Conservation (phyloP, 345 rosid species). For the Capsella bursapastoris region DNA sequence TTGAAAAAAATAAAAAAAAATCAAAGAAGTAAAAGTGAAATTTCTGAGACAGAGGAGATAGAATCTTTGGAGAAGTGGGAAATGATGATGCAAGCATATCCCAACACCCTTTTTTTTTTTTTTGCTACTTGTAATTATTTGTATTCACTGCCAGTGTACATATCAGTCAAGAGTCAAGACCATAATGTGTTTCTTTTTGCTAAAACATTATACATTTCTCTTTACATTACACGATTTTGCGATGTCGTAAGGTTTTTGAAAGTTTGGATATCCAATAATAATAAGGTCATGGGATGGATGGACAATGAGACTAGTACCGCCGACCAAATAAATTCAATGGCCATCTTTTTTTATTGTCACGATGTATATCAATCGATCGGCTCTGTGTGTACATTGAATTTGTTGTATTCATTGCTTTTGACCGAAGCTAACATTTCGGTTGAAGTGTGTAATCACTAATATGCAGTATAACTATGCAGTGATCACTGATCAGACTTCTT, state of each 20-base stretch:
- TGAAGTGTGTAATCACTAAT: background rate
- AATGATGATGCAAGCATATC: constrained; percentile 49
- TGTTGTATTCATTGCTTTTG: constrained; percentile 15
- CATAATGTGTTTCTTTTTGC: too few relatives aligned
- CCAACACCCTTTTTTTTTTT: constrained; percentile 36
- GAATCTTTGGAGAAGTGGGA: constrained; percentile 46
- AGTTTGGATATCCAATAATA: background rate
- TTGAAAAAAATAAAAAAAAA: background rate
- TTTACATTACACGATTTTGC: too few relatives aligned
- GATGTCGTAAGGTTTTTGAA: too few relatives aligned
- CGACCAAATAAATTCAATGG: constrained; percentile 23
- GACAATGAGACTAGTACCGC: constrained; percentile 23
- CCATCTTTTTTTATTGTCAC: constrained; percentile 19
- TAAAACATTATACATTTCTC: too few relatives aligned
- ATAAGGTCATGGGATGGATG: background rate
- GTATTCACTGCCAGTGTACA: background rate
- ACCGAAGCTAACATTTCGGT: constrained; percentile 6
- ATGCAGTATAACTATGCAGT: background rate
- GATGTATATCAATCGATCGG: background rate
- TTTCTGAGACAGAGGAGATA: background rate
- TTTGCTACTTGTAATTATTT: constrained; percentile 13
- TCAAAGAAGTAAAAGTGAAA: constrained; percentile 15
- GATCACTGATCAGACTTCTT: background rate
- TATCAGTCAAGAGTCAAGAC: background rate
- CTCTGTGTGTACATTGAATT: constrained; percentile 9